Base-by-base conservation (phyloP, 73 alveolate genomes). In the Paramecium primaurelia region DNA sequence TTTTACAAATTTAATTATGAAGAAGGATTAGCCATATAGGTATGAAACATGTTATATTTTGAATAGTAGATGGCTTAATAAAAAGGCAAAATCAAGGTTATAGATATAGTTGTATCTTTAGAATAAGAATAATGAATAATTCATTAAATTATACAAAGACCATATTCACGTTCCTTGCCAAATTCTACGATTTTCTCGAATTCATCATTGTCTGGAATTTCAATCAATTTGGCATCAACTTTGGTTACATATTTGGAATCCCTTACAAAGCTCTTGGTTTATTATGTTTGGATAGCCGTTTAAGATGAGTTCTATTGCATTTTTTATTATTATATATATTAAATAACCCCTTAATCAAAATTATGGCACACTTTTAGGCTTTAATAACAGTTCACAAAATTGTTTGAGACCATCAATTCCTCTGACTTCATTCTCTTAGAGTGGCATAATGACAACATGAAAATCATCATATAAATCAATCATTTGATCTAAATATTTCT, bases 391-490 rank as follows among this genome's bases (percentile, higher is more conserved):
- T 86, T 96, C 92, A 51, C 96, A 92, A 92, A 95, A 97, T 36
- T 75, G 71, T 22, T 86, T 93, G 36, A 97, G 95, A 44, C 92
- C 90, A 73, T 96, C 99, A 38, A 96, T 89, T 37, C 99, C 99
- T 92, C 99, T 97, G 30, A 98, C 99, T 94, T 98, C 99, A 80
- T 97, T 99, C 83, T 96, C 99, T 75, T 95, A 93, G 71, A 98
- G 94, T 60, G 99, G 99, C 84, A 94, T 94, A 59, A 93, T 93
- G 20, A 96, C 97, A 73, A 98, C 94, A 90, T 97, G 98, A 95
- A 96, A 97, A 92, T 98, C 99, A 93, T 96, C 99, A 94, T 97
- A 98, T 92, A 98, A 92, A 86, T 98, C 99, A 40, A 95, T 69
- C 54, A 97, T 97, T 93, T 98, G 98, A 58, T 94, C 95, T 60